These are phyloP conservation scores for Boletus coccyginus DNA, from an alignment of 768 basidiomycete genomes.

Conservation along the genomic window DNA sequence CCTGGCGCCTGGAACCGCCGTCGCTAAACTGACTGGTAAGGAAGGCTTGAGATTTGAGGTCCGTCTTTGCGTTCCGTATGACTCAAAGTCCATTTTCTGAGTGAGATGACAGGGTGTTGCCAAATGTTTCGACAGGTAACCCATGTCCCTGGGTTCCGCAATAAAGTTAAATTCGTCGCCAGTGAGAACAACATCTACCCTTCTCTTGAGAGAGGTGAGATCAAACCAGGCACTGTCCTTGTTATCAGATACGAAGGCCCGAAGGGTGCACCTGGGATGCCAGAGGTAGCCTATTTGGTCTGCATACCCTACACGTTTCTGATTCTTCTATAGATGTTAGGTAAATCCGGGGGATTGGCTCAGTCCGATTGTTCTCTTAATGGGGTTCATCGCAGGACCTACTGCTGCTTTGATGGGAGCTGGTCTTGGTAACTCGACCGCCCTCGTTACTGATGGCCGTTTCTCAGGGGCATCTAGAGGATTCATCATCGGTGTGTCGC, in stretches of 20 bases:
- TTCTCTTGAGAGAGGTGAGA: slow-evolving; percentile 68
- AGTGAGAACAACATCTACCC: slow-evolving; percentile 72
- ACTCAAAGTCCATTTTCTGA: background rate
- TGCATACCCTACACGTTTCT: background rate
- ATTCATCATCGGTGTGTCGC: slow-evolving; percentile 51
- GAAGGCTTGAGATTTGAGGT: slow-evolving; percentile 86
- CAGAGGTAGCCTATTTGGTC: slow-evolving; percentile 48
- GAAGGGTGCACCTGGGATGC: slow-evolving; percentile 91
- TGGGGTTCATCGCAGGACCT: slow-evolving; percentile 45
- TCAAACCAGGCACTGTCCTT: slow-evolving; percentile 71
- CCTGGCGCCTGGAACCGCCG: slow-evolving; percentile 80
- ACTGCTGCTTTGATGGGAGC: slow-evolving; percentile 85
- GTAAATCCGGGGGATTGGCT: slow-evolving; percentile 21
- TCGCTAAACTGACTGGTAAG: slow-evolving; percentile 93
- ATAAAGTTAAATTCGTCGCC: slow-evolving; percentile 3
- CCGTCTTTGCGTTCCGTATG: slow-evolving; percentile 8
- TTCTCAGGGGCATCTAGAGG: slow-evolving; percentile 82
- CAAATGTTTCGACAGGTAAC: slow-evolving; percentile 72
- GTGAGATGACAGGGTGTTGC: slow-evolving; percentile 54
- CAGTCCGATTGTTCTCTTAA: background rate
- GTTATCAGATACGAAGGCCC: slow-evolving; percentile 90
- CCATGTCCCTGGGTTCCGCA: background rate
- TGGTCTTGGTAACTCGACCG: slow-evolving; percentile 73
- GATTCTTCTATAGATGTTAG: slow-evolving; percentile 40
- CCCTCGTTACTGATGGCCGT: slow-evolving; percentile 84